These are phyloP conservation scores for Plantago rigida DNA, from an alignment of 305 asterid species.

Conservation along the genomic window DNA sequence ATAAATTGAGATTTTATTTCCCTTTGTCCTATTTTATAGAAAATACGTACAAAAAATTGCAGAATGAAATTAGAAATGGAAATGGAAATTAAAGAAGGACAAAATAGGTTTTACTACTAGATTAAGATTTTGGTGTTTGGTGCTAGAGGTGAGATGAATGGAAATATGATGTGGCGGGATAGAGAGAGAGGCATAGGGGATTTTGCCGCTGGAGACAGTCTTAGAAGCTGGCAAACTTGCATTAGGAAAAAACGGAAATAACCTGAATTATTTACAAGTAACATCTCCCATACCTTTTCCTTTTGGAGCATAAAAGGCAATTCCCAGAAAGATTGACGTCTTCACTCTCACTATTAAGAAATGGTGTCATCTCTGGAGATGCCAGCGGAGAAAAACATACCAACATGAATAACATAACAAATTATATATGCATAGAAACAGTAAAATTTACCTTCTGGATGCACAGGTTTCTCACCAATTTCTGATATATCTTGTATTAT, in stretches of 20 bases:
- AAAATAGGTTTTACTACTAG: no score
- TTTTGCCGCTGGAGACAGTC: no score
- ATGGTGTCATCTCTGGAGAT: slow-evolving; percentile 31
- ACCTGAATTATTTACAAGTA: slow-evolving; percentile 5
- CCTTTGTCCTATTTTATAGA: no score
- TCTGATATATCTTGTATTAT: slow-evolving; percentile 21
- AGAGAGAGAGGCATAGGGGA: no score
- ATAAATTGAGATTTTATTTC: no score
- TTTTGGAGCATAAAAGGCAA: slow-evolving; percentile 47
- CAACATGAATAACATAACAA: slow-evolving; percentile 3
- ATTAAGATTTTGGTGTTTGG: no score
- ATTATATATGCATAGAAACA: slow-evolving; percentile 16
- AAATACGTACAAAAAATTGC: no score
- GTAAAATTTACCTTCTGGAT: slow-evolving; percentile 25
- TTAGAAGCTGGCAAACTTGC: background rate
- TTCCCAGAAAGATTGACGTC: slow-evolving; percentile 27
- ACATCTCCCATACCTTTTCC: slow-evolving; percentile 40
- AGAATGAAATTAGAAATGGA: no score
- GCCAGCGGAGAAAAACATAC: slow-evolving; percentile 21
- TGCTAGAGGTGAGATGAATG: no score
- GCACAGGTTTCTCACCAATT: background rate
- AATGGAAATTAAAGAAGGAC: no score
- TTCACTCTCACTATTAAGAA: slow-evolving; percentile 19
- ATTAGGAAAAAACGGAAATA: background rate
- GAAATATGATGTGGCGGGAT: no score